Percentiles rank a stretch among this genome's conserved stretches.
phyloP scores from a whole-genome alignment of 768 basidiomycete species.

The Suillus cothurnatus region DNA sequence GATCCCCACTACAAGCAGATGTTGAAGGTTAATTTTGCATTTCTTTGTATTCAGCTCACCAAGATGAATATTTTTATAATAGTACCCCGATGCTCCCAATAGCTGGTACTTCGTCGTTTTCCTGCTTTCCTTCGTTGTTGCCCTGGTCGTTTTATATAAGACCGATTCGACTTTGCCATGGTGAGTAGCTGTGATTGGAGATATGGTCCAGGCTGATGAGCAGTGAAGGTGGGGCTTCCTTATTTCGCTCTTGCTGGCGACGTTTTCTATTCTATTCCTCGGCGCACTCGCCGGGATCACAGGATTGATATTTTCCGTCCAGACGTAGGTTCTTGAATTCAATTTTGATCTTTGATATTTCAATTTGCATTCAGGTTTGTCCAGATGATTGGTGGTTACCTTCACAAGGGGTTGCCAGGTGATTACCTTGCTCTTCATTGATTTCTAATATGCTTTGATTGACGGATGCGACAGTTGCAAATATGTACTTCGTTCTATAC shows the following conservation, averaged over 20 bases:
- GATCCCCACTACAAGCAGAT: constrained; percentile 55
- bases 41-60: not conserved
- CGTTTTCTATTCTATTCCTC: constrained; percentile 49
- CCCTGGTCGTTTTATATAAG: constrained; percentile 28
- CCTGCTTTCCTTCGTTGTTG: constrained; percentile 1
- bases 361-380: constrained; percentile 35
- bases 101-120: constrained; percentile 26
- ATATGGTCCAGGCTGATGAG: not conserved
- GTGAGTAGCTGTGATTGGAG: constrained; percentile 24
- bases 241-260: constrained; percentile 43
- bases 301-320: constrained; percentile 46
- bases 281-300: constrained; percentile 48
- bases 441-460: not conserved
- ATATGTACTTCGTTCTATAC: constrained; percentile 45
- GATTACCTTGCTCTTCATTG: not conserved
- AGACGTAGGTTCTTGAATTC: constrained; percentile 27
- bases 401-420: constrained; percentile 32
- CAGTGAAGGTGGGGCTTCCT: constrained; percentile 49
- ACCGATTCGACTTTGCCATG: constrained; percentile 51
- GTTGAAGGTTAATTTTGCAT: constrained; percentile 41
- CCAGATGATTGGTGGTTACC: constrained; percentile 45
- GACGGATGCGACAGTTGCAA: constrained; percentile 21
- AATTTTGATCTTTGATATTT: not conserved
- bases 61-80: not conserved
- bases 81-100: constrained; percentile 27